Percentiles rank a stretch among this genome's conserved stretches.
phyloP scores from a whole-genome alignment of 768 basidiomycete genomes.

The Mycena vulgaris region DNA sequence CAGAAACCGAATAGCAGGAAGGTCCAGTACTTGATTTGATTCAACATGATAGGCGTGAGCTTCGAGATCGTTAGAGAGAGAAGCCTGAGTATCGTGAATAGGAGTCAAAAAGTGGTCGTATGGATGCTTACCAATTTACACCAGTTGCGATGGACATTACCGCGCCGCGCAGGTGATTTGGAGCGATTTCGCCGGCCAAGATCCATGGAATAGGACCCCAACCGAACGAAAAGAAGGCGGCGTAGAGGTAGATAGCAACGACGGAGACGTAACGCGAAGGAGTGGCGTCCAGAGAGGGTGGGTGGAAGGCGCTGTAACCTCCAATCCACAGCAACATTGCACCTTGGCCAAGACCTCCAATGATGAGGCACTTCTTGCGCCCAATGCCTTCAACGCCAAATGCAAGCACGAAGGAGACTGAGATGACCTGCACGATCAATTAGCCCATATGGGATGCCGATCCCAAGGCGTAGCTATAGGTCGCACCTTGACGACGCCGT shows the following conservation, averaged over 20 bases:
- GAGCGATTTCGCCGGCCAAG: slow-evolving; percentile 60
- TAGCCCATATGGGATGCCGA: neutral
- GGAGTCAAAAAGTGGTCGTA: neutral
- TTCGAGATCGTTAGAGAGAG: slow-evolving; percentile 64
- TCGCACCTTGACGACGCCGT: slow-evolving; percentile 53
- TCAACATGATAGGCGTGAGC: slow-evolving; percentile 56
- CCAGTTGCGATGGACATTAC: slow-evolving; percentile 55
- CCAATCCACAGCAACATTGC: slow-evolving; percentile 65
- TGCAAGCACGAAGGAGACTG: slow-evolving; percentile 56
- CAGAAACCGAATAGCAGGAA: slow-evolving; percentile 60
- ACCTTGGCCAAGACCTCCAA: slow-evolving; percentile 65
- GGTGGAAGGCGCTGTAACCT: slow-evolving; percentile 56
- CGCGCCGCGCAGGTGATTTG: slow-evolving; percentile 60
- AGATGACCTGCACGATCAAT: slow-evolving; percentile 51
- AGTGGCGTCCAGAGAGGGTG: slow-evolving; percentile 46
- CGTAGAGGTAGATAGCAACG: slow-evolving; percentile 63
- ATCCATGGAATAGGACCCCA: slow-evolving; percentile 60
- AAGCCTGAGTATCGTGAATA: slow-evolving; percentile 42
- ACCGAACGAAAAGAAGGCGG: slow-evolving; percentile 61
- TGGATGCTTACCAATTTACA: slow-evolving; percentile 52
- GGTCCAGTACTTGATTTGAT: slow-evolving; percentile 54
- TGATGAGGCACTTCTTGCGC: slow-evolving; percentile 64
- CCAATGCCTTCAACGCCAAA: slow-evolving; percentile 67
- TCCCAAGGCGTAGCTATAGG: neutral
- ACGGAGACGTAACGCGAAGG: slow-evolving; percentile 61